A percentile compares a stretch with the other conserved stretches of the same genome.
Conservation (phyloP, 345 rosid species). For the Corymbia maculata region DNA sequence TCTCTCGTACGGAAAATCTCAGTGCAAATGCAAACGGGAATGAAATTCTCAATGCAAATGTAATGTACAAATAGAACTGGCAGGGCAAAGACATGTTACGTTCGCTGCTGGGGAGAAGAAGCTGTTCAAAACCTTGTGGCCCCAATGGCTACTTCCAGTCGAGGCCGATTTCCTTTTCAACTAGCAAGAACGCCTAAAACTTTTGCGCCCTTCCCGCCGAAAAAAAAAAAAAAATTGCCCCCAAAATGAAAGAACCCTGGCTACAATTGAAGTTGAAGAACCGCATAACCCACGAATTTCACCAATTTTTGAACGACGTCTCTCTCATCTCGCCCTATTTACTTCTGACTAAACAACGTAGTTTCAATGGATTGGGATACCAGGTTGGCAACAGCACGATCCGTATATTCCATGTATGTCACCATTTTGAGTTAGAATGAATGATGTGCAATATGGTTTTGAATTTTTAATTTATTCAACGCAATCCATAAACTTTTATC, state of each 20-base stretch:
- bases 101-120: background rate
- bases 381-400: background rate
- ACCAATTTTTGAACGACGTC: background rate
- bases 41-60: background rate
- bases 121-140: background rate
- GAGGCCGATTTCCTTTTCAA: background rate
- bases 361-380: background rate
- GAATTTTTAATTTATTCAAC: too few relatives aligned
- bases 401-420: background rate
- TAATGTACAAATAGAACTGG: background rate
- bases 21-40: background rate
- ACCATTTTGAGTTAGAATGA: accelerated
- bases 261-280: background rate
- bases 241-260: background rate
- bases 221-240: background rate
- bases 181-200: background rate
- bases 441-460: too few relatives aligned
- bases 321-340: background rate
- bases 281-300: background rate
- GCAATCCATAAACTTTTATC: background rate
- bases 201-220: background rate
- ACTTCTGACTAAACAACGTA: background rate
- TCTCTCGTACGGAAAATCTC: background rate
- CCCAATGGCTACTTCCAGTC: background rate
- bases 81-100: background rate